Conservation (phyloP, 345 rosid genomes). For the Brassica rapa region DNA sequence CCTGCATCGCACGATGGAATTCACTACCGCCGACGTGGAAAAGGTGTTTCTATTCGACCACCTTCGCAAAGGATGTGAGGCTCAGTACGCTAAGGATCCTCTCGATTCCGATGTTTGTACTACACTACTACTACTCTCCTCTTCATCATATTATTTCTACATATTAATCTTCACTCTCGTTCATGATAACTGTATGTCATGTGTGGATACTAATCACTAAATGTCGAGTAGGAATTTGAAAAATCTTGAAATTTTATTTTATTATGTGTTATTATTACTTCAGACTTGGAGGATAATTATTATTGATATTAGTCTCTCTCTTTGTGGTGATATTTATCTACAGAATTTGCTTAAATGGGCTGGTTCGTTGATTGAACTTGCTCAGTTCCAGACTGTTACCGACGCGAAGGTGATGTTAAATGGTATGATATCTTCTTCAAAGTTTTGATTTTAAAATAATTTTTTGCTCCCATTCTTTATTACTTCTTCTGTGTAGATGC, state of each 20-base stretch:
- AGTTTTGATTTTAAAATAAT: too few species aligned
- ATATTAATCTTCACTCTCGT: neutral
- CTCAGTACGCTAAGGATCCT: constrained; percentile 57
- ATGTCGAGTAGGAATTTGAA: neutral
- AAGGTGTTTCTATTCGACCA: constrained; percentile 56
- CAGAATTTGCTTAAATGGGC: constrained; percentile 61
- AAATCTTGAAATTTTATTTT: neutral
- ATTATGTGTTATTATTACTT: too few species aligned
- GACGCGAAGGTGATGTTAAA: constrained; percentile 47
- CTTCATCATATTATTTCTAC: neutral
- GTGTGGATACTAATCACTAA: neutral
- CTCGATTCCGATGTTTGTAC: constrained; percentile 60
- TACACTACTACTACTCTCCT: neutral
- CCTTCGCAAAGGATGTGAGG: constrained; percentile 57
- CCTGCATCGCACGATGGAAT: constrained; percentile 50
- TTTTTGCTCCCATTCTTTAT: too few species aligned
- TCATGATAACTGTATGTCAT: neutral
- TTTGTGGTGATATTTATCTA: neutral
- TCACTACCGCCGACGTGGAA: constrained; percentile 58
- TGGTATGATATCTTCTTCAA: constrained; percentile 29
- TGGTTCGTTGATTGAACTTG: constrained; percentile 61
- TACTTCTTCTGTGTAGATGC: constrained; percentile 52
- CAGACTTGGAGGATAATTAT: neutral
- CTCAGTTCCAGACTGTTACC: constrained; percentile 52
- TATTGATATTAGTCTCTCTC: neutral